Conservation (phyloP, 176 grass and related monocot genomes). For the Luzula sylvatica region DNA sequence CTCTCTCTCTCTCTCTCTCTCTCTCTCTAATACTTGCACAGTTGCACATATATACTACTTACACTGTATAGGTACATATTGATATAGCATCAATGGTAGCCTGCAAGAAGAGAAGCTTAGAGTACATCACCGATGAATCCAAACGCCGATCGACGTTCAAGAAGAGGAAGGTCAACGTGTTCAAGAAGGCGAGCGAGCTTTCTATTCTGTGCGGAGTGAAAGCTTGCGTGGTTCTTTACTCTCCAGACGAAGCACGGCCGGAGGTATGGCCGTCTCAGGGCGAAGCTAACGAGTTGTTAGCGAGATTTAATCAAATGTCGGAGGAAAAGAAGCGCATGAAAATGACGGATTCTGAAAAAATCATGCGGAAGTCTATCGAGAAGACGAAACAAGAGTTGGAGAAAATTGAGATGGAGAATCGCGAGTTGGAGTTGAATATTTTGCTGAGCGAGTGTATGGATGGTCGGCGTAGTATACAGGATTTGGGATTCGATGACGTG, state of each 20-base stretch:
- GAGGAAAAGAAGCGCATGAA: neutral
- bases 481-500: neutral
- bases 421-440: neutral
- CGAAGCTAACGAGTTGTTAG: neutral
- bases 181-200: constrained; percentile 11
- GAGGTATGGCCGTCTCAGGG: neutral
- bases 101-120: neutral
- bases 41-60: too few relatives aligned
- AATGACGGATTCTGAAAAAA: neutral
- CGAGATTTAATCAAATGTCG: neutral
- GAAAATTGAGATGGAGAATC: neutral
- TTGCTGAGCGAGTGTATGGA: neutral
- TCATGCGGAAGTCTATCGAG: neutral
- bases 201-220: neutral
- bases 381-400: neutral
- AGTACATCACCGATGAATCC: neutral
- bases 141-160: neutral
- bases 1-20: too few relatives aligned
- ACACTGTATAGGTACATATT: too few relatives aligned
- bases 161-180: neutral
- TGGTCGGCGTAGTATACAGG: neutral
- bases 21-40: too few relatives aligned
- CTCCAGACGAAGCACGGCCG: neutral
- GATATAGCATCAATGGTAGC: too few relatives aligned
- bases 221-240: neutral